Conservation (phyloP, 257 asterid species). For the Solanum arcanum region DNA sequence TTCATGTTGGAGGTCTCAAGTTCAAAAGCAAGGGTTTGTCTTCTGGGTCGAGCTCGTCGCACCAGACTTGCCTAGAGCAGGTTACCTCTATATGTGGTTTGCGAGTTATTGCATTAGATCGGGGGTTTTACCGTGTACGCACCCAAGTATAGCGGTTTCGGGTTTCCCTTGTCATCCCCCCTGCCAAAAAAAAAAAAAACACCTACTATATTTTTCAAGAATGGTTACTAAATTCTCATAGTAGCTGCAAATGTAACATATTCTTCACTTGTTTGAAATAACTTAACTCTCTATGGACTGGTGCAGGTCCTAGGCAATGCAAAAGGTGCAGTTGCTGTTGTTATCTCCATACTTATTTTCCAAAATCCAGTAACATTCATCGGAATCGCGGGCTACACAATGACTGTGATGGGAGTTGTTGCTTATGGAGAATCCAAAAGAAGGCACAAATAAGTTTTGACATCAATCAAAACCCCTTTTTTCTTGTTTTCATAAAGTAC, state of each 20-base stretch:
- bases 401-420: constrained; percentile 22
- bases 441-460: constrained; percentile 6
- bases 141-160: no score
- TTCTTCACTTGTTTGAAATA: not conserved
- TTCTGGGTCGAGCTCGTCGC: no score
- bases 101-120: no score
- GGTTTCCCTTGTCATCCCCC: no score
- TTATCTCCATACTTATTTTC: constrained; percentile 21
- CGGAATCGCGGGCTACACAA: constrained; percentile 19
- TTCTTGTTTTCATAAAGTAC: not conserved
- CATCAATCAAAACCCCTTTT: not conserved
- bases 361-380: constrained; percentile 22
- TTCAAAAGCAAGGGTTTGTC: no score
- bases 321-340: constrained; percentile 25
- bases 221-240: not conserved
- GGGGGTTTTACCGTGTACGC: no score
- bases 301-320: constrained; percentile 29
- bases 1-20: no score
- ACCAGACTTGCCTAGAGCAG: no score
- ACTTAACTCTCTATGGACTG: not conserved
- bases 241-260: not conserved
- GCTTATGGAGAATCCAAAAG: constrained; percentile 23
- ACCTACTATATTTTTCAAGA: not conserved
- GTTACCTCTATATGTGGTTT: no score
- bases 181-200: not conserved